Evolutionary conservation across 179 eudicot species (phyloP), one percentile per base, ranked within the genome.

Genomic region (Silene vulgaris): DNA sequence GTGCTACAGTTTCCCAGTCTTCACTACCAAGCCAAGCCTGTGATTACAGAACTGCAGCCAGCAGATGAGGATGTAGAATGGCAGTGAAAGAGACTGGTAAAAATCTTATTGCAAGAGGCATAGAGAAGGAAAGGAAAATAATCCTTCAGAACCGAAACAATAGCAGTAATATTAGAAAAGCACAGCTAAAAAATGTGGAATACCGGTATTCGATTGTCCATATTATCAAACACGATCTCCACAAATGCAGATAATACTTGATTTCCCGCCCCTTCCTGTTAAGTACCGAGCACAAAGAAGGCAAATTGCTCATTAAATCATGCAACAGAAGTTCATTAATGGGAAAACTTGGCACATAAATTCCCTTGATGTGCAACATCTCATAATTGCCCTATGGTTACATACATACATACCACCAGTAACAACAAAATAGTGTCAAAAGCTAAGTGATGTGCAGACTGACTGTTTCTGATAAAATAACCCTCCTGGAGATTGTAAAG

Each of bases 201-300:
- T 90, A 95, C 99, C 79, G 99, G 99, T 60, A 96, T 89, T 69
- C 99, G 92, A 68, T 93, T 93, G 86, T 96, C 99, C 21, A 89
- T 75, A 82, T 96, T 96, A 80, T 96, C 99, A 77, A 96, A 93
- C 71, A 96, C 99, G 32, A 96, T 96, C 94, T 96, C 99, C 79
- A 96, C 99, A 77, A 96, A 96, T 48, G 99, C 99, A 78, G 97
- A 89, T 77, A 89, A 74, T 61, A 96, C 93, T 83, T 93, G 98
- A 86, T 90, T 91, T 54, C 98, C 98, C 72, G 99, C 89, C 68
- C 99, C 97, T 93, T 96, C 99, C 99, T 95, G 84, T 68, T 57
- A 28, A 50, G 61, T n/a, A 74, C 19, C 82, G 29, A 26, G 13
- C 48, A 73, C 69, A 67, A 43, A 50, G 62, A 72, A 2, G 32